A percentile compares a stretch with the other conserved stretches of the same genome.
phyloP scores from a whole-genome alignment of 257 asterid species.

The Ehretia macrophylla region DNA sequence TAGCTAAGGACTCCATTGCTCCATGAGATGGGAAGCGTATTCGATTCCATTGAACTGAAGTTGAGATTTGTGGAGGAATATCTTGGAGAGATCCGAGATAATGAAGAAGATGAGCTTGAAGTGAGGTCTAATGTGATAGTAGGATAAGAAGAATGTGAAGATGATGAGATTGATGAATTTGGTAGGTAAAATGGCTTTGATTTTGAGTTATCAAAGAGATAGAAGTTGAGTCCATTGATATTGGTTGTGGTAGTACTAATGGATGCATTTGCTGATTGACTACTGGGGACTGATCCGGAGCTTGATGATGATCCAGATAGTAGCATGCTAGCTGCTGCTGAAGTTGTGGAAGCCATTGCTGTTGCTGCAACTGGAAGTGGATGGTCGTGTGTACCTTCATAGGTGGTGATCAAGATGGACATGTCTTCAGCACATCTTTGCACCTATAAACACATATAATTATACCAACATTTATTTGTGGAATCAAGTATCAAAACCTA shows the following conservation, averaged over 20 bases:
- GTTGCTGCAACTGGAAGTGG: constrained; percentile 84
- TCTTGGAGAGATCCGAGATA: constrained; percentile 35
- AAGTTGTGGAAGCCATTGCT: constrained; percentile 92
- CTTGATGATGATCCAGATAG: constrained; percentile 62
- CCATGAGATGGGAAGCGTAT: constrained; percentile 60
- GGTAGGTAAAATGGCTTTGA: constrained; percentile 71
- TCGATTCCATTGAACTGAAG: constrained; percentile 71
- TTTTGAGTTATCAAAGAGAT: constrained; percentile 56
- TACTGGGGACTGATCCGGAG: too few species aligned
- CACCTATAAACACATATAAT: constrained; percentile 32
- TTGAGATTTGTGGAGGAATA: constrained; percentile 66
- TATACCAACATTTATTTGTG: background rate
- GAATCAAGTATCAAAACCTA: background rate
- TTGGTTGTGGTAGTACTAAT: constrained; percentile 13
- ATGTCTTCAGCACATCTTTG: constrained; percentile 86
- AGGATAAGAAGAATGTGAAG: constrained; percentile 48
- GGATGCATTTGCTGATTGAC: constrained; percentile 23
- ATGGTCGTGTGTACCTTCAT: constrained; percentile 93
- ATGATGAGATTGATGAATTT: constrained; percentile 56
- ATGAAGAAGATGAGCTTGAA: constrained; percentile 38
- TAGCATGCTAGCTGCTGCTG: constrained; percentile 90
- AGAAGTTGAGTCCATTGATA: constrained; percentile 55
- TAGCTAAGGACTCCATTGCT: constrained; percentile 40
- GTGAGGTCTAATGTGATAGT: constrained; percentile 90
- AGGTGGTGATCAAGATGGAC: constrained; percentile 79